These are phyloP conservation scores for Sugiyamaella marilandica DNA, from an alignment of 805 yeast species.

Conservation along the genomic window DNA sequence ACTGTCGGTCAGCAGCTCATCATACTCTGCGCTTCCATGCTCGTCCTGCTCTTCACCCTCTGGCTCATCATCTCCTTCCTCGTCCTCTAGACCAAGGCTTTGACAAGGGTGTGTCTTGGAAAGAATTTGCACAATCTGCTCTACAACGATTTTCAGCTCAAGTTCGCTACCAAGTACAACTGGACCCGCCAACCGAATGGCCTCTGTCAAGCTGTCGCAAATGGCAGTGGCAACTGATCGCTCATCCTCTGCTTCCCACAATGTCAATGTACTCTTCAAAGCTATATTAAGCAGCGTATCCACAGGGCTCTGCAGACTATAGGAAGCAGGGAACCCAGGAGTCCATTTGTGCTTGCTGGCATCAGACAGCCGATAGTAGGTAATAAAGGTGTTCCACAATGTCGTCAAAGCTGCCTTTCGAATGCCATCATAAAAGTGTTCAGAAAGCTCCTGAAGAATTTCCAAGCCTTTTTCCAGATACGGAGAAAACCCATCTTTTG, in stretches of 20 bases:
- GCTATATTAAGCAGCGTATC: constrained; percentile 60
- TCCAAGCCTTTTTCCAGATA: constrained; percentile 64
- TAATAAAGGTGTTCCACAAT: constrained; percentile 75
- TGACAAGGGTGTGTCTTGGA: constrained; percentile 84
- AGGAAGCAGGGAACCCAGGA: constrained; percentile 31
- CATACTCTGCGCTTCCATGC: constrained; percentile 40
- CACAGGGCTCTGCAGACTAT: constrained; percentile 38
- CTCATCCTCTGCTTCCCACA: constrained; percentile 77
- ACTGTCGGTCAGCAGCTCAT: constrained; percentile 72
- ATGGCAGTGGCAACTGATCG: constrained; percentile 72
- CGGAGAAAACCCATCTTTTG: constrained; percentile 72
- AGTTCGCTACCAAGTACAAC: constrained; percentile 53
- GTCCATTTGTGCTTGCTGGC: constrained; percentile 27
- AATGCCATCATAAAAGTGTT: constrained; percentile 79
- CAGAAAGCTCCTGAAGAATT: constrained; percentile 64
- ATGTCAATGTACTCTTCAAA: constrained; percentile 58
- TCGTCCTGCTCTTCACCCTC: constrained; percentile 45
- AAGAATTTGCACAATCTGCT: constrained; percentile 64
- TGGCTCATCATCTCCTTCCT: constrained; percentile 59
- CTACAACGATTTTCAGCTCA: constrained; percentile 62
- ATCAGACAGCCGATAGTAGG: constrained; percentile 43
- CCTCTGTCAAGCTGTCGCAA: constrained; percentile 67
- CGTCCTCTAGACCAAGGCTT: constrained; percentile 28
- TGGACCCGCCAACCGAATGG: constrained; percentile 67
- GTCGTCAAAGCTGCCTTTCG: constrained; percentile 80